Conservation (phyloP, 2,329 filamentous ascomycete genomes). For the Chrysoporthe puriensis region DNA sequence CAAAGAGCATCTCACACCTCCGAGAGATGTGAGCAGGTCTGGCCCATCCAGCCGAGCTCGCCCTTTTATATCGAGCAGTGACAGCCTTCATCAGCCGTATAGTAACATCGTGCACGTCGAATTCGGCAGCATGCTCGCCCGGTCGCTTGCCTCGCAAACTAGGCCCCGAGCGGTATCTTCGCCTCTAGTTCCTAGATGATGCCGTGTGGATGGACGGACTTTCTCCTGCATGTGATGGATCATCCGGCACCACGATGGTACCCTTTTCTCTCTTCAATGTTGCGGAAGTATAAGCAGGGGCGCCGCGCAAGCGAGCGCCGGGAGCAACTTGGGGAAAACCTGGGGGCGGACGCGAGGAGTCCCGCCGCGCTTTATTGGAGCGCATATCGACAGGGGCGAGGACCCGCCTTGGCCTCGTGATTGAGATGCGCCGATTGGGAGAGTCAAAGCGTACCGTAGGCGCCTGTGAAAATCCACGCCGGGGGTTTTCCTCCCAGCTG, state of each 20-base stretch:
- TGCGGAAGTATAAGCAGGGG: not conserved
- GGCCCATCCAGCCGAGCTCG: not conserved
- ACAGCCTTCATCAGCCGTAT: not conserved
- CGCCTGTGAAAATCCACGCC: not conserved
- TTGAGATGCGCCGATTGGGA: not conserved
- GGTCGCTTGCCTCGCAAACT: too few relatives aligned
- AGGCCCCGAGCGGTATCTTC: not conserved
- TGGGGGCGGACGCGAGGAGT: not conserved
- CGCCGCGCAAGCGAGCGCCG: not conserved
- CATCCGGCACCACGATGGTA: not conserved
- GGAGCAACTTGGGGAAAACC: constrained; percentile 2
- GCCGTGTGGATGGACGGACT: not conserved
- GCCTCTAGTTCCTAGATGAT: not conserved
- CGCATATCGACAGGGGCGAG: not conserved
- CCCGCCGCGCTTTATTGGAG: constrained; percentile 4
- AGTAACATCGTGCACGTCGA: not conserved
- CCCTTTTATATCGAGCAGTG: not conserved
- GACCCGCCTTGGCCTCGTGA: not conserved
- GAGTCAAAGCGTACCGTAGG: not conserved
- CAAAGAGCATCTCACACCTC: not conserved
- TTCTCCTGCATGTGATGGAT: not conserved
- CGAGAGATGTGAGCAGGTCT: not conserved
- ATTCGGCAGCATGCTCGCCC: too few relatives aligned
- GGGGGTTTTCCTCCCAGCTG: too few relatives aligned
- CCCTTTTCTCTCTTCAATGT: not conserved